Conservation (phyloP, 805 yeast genomes). For the Yamadazyma olivae region DNA sequence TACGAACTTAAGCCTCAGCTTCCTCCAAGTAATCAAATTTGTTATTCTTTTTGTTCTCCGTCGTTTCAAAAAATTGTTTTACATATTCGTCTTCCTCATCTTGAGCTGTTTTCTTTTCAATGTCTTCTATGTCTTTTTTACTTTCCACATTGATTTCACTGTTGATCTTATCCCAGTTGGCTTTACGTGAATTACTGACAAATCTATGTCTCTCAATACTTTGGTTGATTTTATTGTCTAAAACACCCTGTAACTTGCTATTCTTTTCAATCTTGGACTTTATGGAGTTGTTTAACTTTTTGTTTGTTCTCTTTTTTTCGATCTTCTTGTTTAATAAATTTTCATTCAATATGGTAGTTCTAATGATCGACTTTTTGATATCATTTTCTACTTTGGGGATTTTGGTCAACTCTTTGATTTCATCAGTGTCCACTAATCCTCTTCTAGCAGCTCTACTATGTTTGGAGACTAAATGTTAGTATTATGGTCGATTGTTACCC, state of each 20-base stretch:
- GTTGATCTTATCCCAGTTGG: constrained; percentile 69
- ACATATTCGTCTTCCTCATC: too few relatives aligned
- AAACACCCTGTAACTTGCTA: constrained; percentile 49
- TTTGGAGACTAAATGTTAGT: constrained; percentile 59
- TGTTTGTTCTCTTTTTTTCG: constrained; percentile 35
- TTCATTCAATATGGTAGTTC: constrained; percentile 67
- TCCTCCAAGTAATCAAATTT: constrained; percentile 38
- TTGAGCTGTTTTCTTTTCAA: too few relatives aligned
- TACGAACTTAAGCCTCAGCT: constrained; percentile 29
- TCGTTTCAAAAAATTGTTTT: not conserved
- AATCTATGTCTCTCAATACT: constrained; percentile 62
- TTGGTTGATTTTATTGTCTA: constrained; percentile 60
- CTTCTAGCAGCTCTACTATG: constrained; percentile 78
- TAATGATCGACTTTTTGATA: constrained; percentile 58
- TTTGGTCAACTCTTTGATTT: constrained; percentile 45
- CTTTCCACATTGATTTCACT: constrained; percentile 8
- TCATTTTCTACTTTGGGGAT: constrained; percentile 64
- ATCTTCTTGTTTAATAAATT: constrained; percentile 55
- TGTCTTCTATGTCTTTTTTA: too few relatives aligned
- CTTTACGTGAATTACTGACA: constrained; percentile 60
- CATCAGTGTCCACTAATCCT: constrained; percentile 47
- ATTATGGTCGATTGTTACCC: too few relatives aligned
- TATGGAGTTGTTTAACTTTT: constrained; percentile 28
- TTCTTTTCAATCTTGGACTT: constrained; percentile 46
- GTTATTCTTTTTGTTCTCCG: not conserved